phyloP scores from a whole-genome alignment of 192 early-diverging fungal species.

The Coemansia reversa region DNA sequence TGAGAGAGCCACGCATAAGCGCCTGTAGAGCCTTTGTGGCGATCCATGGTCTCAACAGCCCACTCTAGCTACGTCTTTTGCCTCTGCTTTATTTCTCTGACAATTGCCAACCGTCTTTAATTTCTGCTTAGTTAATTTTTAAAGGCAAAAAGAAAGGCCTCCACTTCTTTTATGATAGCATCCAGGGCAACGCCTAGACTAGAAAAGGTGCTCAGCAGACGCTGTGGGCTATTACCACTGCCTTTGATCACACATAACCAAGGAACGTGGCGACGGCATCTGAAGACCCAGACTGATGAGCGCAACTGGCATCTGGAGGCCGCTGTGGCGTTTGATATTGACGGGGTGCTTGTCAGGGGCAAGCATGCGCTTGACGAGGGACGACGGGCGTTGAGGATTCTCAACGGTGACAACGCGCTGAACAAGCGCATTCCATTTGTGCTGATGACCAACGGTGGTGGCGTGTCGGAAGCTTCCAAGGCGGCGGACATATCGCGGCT shows the following conservation, averaged over 20 bases:
- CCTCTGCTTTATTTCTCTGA: not conserved
- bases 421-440: constrained; percentile 67
- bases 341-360: constrained; percentile 88
- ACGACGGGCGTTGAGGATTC: constrained; percentile 61
- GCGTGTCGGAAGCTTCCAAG: constrained; percentile 71
- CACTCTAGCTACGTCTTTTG: not conserved
- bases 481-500: constrained; percentile 63
- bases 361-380: constrained; percentile 67
- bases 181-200: not conserved
- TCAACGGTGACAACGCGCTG: constrained; percentile 59
- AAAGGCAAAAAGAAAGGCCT: not conserved
- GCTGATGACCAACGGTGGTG: constrained; percentile 88
- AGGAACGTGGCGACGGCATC: constrained; percentile 7
- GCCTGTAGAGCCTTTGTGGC: not conserved
- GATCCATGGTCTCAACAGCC: not conserved
- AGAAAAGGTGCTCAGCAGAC: not conserved
- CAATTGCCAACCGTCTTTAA: not conserved
- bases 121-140: not conserved
- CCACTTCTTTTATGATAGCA: not conserved
- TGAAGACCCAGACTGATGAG: constrained; percentile 10
- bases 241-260: not conserved
- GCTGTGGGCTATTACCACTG: not conserved
- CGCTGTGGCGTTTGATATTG: constrained; percentile 72
- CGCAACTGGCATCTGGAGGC: constrained; percentile 36
- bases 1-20: not conserved